Conservation (phyloP, 345 rosid genomes). For the Salix caprea region DNA sequence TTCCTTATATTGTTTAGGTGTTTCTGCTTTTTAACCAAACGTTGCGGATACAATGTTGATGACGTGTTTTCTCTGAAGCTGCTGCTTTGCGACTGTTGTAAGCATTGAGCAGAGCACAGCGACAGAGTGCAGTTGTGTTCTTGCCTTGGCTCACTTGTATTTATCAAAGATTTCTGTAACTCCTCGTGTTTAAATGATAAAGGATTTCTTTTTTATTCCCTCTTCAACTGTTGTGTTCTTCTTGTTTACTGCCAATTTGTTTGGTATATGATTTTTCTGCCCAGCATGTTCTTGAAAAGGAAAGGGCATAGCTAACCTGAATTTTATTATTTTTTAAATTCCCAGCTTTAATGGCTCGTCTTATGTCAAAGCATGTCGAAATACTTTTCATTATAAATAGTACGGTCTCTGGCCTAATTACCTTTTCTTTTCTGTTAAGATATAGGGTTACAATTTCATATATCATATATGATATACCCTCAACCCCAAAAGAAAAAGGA, state of each 20-base stretch:
- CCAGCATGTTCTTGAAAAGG: too few relatives aligned
- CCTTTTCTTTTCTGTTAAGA: not conserved
- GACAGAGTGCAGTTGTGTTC: not conserved
- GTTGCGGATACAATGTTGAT: not conserved
- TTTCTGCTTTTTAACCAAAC: not conserved
- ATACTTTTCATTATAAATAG: not conserved
- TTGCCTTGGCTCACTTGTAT: not conserved
- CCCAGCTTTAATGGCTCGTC: not conserved
- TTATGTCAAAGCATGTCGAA: not conserved
- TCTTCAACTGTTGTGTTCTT: not conserved
- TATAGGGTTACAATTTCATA: not conserved
- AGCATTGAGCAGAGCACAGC: not conserved
- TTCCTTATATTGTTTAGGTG: constrained; percentile 1
- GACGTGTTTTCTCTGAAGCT: not conserved
- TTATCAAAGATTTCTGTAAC: not conserved
- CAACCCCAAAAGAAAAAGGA: too few relatives aligned
- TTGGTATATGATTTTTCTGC: not conserved
- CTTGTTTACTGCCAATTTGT: not conserved
- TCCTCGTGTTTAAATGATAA: not conserved
- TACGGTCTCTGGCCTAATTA: not conserved
- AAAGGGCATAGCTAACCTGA: too few relatives aligned
- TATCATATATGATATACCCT: too few relatives aligned
- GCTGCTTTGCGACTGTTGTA: not conserved
- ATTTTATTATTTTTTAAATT: too few relatives aligned
- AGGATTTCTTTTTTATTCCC: not conserved